A percentile compares a stretch with the other conserved stretches of the same genome.
phyloP scores from a whole-genome alignment of 257 asterid genomes.

The Ophiorrhiza pumila region DNA sequence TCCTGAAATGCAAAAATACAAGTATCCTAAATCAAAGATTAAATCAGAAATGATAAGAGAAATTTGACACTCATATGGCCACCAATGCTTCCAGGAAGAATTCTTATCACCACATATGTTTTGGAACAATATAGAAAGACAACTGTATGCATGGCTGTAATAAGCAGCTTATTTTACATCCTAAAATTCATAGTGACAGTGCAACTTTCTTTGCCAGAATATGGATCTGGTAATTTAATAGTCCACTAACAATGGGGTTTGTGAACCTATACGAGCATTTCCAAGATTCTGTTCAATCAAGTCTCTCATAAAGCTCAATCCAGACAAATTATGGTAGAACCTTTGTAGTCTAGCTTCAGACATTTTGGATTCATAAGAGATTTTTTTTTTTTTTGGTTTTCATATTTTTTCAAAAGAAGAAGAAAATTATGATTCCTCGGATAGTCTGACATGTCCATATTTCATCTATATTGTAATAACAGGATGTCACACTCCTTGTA shows the following conservation, averaged over 20 bases:
- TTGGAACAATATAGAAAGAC: neutral
- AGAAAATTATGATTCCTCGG: neutral
- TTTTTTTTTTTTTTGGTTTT: neutral
- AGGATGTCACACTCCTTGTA: neutral
- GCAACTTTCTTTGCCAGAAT: neutral
- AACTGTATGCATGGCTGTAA: neutral
- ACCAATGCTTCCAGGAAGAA: neutral
- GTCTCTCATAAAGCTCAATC: constrained; percentile 1
- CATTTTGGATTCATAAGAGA: neutral
- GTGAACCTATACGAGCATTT: neutral
- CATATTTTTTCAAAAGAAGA: neutral
- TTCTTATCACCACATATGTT: neutral
- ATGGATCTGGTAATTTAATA: neutral
- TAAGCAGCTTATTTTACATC: neutral
- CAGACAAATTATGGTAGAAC: neutral
- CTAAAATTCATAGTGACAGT: neutral
- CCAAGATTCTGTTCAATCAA: constrained; percentile 1
- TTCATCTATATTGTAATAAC: neutral
- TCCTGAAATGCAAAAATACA: constrained; percentile 52
- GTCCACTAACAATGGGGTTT: neutral
- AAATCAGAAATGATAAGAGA: constrained; percentile 9
- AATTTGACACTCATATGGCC: neutral
- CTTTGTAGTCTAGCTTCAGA: neutral
- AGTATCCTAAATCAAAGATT: constrained; percentile 24
- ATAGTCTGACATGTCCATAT: neutral